Evolutionary conservation across 768 basidiomycete species (phyloP), one percentile per base, ranked within the genome.

Genomic region (Calvatia gigantea): DNA sequence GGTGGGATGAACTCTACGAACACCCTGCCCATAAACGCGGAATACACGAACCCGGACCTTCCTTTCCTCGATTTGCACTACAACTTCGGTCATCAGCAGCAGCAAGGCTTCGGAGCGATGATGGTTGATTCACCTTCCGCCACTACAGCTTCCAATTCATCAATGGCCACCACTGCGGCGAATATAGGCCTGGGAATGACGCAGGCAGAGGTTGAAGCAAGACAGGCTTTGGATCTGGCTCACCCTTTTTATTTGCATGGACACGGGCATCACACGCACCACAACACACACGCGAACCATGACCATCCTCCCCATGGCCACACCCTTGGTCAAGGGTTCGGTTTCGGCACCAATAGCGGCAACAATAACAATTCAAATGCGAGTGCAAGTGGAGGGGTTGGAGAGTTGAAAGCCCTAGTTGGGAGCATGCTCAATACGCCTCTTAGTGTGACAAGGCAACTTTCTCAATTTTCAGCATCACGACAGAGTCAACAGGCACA

Each of bases 51-150:
- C 44, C 37, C 38, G 19, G 77, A 81, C 56, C 65, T 87, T 2
- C 81, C 86, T 3, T 89, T 87, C 67, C 74, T 89, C 51, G 87
- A 89, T 65, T 62, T 89, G 66, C 87, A 89, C 64, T 87, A 88
- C 65, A 85, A 83, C 33, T 44, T 57, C 37, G 50, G 56, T 8
- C 55, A 57, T 23, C 57, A 38, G 49, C 59, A 53, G 35, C 48
- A 41, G 31, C 60, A 58, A 39, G 44, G 45, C 32, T 33, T 35
- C 46, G 17, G 41, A 11, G 27, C 53, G 28, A 35, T 56, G 54
- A 11, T 56, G 47, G 46, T 56, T n/a, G 54, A 56, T 42, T 25
- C 46, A 15, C 46, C 54, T 6, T 31, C 52, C 23, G 6, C 52
- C 1, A 50, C 33, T 2, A 1, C 48, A 2, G 19, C 21, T n/a